Conservation (phyloP, 2,329 filamentous ascomycete genomes). For the Colletotrichum spinosum region DNA sequence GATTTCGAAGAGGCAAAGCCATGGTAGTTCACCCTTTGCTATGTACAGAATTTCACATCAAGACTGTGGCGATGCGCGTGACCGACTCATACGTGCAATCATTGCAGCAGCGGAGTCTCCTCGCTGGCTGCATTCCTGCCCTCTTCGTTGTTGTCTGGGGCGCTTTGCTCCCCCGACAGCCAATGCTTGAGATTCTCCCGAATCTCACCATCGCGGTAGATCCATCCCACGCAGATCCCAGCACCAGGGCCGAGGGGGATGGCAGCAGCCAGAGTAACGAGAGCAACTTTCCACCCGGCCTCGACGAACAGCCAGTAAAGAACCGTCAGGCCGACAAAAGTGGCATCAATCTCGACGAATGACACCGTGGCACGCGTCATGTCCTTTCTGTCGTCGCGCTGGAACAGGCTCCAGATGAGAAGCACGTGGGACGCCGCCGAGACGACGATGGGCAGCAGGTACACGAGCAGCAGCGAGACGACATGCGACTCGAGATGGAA, state of each 20-base stretch:
- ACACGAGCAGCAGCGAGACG: constrained; percentile 53
- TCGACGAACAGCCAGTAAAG: constrained; percentile 67
- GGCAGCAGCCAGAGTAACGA: constrained; percentile 45
- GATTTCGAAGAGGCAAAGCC: too few species aligned
- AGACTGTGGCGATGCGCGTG: too few species aligned
- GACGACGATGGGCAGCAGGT: constrained; percentile 56
- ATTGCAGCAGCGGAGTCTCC: constrained; percentile 48
- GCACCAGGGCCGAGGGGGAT: constrained; percentile 52
- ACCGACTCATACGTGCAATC: background rate
- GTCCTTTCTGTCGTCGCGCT: constrained; percentile 59
- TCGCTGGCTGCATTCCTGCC: constrained; percentile 42
- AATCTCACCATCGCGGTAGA: constrained; percentile 52
- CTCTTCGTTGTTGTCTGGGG: constrained; percentile 12
- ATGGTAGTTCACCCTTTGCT: too few species aligned
- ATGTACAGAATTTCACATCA: too few species aligned
- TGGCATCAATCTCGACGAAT: constrained; percentile 60
- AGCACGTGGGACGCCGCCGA: constrained; percentile 57
- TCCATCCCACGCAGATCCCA: constrained; percentile 52
- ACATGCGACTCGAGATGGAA: constrained; percentile 58
- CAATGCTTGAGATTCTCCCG: constrained; percentile 39
- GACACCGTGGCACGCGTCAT: constrained; percentile 60
- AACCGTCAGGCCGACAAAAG: constrained; percentile 59
- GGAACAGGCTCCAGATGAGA: constrained; percentile 53
- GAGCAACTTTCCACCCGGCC: constrained; percentile 55
- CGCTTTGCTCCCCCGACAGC: constrained; percentile 8